Evolutionary conservation across 768 basidiomycete species (phyloP), one percentile per base, ranked within the genome.

Genomic region (Hericium alpestre): DNA sequence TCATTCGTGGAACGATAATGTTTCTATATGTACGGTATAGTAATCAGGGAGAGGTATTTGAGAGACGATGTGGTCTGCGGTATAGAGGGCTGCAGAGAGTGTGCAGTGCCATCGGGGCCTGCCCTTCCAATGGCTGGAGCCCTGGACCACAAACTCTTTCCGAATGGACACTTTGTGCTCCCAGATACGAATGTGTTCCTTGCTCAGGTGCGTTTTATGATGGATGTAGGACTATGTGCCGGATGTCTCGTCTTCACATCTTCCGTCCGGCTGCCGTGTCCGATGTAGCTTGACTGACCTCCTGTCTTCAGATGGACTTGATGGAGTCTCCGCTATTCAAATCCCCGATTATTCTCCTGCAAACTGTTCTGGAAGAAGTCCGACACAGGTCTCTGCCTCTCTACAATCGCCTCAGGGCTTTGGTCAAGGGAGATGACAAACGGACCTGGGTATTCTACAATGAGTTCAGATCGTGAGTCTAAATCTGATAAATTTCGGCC

Each of bases 141-240:
- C 53, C 65, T 68, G 4, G 65, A 73, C 0, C 87, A 93, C 69
- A 69, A 74, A 25, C 60, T 69, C 0, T 87, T 80, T 65, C 75
- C 81, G 0, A 65, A 76, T 55, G 89, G 88, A 0, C 90, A 95
- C 65, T 93, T 84, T 65, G 69, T 97, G 25, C 73, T 99, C 13
- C 90, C 93, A 4, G 95, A 99, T 67, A 98, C 95, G 16, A 99
- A 99, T 70, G 82, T 96, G 15, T 91, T 96, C 65, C 76, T 99
- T 12, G 81, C 90, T 15, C 94, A 97, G 77, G 92, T 86, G 50
- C 41, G 75, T 64, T 54, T 15, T 27, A 40, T 20, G 40, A 46
- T 53, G 40, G 23, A 41, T 38, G 12, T 7, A 38, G 47, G 20
- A 41, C 54, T 48, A 23, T 56, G 32, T 32, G 32, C 32, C 32